Conservation (phyloP, 192 early-diverging fungal genomes). For the Fimicolochytrium jonesii region DNA sequence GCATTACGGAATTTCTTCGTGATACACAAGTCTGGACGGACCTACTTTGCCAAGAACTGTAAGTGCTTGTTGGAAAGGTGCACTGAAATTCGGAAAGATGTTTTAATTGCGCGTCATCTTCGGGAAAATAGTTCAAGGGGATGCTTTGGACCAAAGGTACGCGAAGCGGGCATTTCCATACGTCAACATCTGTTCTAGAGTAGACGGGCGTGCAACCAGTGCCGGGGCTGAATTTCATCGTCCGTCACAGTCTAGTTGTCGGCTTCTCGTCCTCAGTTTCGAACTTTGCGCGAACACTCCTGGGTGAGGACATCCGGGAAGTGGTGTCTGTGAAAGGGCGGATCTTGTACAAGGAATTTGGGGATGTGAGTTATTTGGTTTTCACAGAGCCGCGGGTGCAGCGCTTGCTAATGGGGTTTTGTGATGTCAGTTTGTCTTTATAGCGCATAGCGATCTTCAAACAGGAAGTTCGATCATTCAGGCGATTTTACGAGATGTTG, state of each 20-base stretch:
- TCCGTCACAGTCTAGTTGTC: constrained; percentile 40
- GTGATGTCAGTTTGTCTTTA: constrained; percentile 60
- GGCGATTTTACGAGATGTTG: constrained; percentile 51
- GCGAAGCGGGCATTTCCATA: not conserved
- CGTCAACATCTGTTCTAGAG: not conserved
- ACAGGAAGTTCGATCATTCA: constrained; percentile 43
- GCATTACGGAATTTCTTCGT: constrained; percentile 42
- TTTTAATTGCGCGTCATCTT: not conserved
- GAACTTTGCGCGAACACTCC: constrained; percentile 52
- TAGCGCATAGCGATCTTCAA: constrained; percentile 50
- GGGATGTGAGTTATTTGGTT: constrained; percentile 49
- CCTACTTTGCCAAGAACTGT: constrained; percentile 50
- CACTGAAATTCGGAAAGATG: not conserved
- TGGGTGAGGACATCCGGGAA: constrained; percentile 55
- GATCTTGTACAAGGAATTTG: constrained; percentile 51
- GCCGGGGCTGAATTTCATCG: too few relatives aligned
- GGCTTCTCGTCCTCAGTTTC: constrained; percentile 60
- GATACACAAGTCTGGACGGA: constrained; percentile 43
- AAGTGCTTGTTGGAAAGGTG: too few relatives aligned
- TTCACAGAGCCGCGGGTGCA: too few relatives aligned
- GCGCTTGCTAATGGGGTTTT: too few relatives aligned
- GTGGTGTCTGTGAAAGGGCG: constrained; percentile 44
- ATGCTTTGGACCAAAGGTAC: constrained; percentile 45
- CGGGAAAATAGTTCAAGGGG: constrained; percentile 43
- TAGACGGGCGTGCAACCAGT: not conserved